A percentile compares a stretch with the other conserved stretches of the same genome.
Evolutionary conservation across 176 grass and related monocot species (phyloP).

Genomic region (Tillandsia fasciculata): DNA sequence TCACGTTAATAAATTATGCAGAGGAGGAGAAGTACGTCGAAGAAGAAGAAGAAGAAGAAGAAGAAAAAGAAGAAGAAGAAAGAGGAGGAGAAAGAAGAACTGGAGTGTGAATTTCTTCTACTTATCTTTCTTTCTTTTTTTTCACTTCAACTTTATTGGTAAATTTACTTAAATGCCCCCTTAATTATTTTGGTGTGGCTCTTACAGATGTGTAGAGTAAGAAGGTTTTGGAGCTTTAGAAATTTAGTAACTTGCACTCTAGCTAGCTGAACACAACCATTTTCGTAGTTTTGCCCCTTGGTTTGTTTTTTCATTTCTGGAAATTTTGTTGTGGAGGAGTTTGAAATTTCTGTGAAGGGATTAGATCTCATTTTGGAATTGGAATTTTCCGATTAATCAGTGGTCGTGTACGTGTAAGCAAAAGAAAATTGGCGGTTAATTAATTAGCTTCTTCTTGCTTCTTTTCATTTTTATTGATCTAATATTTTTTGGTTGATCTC

Average conservation of each 20-base stretch:
- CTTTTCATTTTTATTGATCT: too few species aligned
- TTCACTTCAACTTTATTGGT: neutral
- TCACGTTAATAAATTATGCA: neutral
- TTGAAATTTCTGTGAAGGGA: neutral
- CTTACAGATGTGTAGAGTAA: slow-evolving; percentile 33
- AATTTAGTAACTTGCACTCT: neutral
- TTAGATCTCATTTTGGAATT: neutral
- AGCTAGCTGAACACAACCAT: neutral
- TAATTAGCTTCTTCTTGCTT: too few species aligned
- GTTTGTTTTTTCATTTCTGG: neutral
- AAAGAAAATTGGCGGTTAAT: too few species aligned
- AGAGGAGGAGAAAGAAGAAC: slow-evolving; percentile 50
- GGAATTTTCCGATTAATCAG: too few species aligned
- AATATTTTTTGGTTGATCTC: too few species aligned
- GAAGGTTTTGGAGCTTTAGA: neutral
- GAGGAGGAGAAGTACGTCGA: neutral
- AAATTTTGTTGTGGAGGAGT: neutral
- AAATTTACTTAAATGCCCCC: neutral
- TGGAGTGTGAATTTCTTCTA: slow-evolving; percentile 37
- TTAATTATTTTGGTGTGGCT: neutral
- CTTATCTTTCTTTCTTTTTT: slow-evolving; percentile 55
- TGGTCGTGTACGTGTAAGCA: too few species aligned
- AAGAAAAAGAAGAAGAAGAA: slow-evolving; percentile 54
- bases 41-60: slow-evolving; percentile 16
- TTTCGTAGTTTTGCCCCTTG: neutral